These are phyloP conservation scores for Pelargonium fulgidum DNA, from an alignment of 441 rosid genomes.

Conservation along the genomic window DNA sequence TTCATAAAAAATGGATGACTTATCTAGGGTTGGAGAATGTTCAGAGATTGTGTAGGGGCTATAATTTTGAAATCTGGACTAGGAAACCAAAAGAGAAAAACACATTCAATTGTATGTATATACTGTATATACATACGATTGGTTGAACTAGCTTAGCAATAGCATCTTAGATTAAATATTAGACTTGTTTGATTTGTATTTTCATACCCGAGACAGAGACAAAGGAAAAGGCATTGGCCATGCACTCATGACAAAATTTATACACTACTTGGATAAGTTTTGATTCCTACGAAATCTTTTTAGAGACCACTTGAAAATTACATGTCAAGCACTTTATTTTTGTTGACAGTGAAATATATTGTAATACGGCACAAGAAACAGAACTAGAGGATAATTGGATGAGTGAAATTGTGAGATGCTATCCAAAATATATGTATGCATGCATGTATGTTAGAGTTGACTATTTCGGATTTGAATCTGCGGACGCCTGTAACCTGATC, in stretches of 20 bases:
- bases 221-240: slow-evolving; percentile 15
- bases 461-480: no score
- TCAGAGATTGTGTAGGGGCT: neutral
- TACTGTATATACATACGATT: no score
- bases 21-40: no score
- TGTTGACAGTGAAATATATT: neutral
- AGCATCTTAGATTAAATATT: neutral
- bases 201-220: neutral
- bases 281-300: neutral
- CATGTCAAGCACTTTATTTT: slow-evolving; percentile 2
- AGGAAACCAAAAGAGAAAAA: neutral
- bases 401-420: neutral
- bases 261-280: slow-evolving; percentile 1
- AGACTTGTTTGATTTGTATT: slow-evolving; percentile 6
- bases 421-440: neutral
- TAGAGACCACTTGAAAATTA: neutral
- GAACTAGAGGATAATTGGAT: neutral
- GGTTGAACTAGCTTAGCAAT: neutral
- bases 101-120: neutral
- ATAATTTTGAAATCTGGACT: neutral
- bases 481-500: no score
- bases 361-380: neutral
- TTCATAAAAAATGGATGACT: no score
- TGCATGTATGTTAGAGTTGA: no score
- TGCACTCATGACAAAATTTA: slow-evolving; percentile 5